Percentiles rank a stretch among this genome's conserved stretches.
These are phyloP conservation scores for Bjerkandera adusta DNA, from an alignment of 1,284 basidiomycete genomes.

Conservation along the genomic window DNA sequence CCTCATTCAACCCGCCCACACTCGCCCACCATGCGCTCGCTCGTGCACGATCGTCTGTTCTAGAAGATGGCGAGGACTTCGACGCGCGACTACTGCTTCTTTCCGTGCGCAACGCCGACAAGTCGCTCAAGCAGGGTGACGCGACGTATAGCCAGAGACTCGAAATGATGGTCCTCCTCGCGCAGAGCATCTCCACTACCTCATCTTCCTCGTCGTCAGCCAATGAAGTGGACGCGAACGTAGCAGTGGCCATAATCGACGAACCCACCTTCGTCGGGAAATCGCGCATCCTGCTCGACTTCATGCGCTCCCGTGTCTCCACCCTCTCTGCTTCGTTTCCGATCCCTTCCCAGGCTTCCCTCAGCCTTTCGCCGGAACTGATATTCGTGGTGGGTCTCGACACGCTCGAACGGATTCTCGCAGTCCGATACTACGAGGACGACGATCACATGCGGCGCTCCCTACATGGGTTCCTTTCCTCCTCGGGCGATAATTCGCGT, in stretches of 20 bases:
- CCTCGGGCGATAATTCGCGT: slow-evolving; percentile 57
- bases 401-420: slow-evolving; percentile 84
- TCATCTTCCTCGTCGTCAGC: background rate
- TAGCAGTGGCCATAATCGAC: slow-evolving; percentile 82
- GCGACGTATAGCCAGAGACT: slow-evolving; percentile 74
- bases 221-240: slow-evolving; percentile 35
- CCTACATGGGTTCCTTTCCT: slow-evolving; percentile 62
- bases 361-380: slow-evolving; percentile 19
- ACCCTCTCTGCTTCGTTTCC: too few species aligned
- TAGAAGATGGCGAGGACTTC: slow-evolving; percentile 37
- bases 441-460: slow-evolving; percentile 50
- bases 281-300: slow-evolving; percentile 57
- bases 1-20: slow-evolving; percentile 95
- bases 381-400: slow-evolving; percentile 68
- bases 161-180: slow-evolving; percentile 79
- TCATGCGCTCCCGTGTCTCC: slow-evolving; percentile 42
- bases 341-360: slow-evolving; percentile 4
- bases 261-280: slow-evolving; percentile 91
- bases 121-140: slow-evolving; percentile 69
- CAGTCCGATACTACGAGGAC: slow-evolving; percentile 74
- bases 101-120: slow-evolving; percentile 90
- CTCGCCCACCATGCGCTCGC: slow-evolving; percentile 83
- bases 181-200: slow-evolving; percentile 42
- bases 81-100: slow-evolving; percentile 83
- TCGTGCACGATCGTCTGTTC: slow-evolving; percentile 49